Evolutionary conservation across 164 flowering plant species (phyloP), one percentile per base, ranked within the genome.

Genomic region (Cinnamomum micranthum): DNA sequence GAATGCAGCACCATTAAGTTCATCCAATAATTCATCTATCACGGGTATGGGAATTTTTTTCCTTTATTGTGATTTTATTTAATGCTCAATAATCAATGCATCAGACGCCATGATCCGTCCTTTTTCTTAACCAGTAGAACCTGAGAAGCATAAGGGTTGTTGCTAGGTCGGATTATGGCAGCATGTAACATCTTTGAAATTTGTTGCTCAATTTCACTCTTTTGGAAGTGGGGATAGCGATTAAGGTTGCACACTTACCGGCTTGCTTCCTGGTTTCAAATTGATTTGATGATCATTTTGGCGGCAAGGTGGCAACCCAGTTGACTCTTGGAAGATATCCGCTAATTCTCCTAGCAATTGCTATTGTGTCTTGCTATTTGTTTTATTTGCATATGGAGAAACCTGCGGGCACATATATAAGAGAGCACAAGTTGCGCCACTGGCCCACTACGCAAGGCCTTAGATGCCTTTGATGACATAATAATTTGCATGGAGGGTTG

Each of bases 11-110:
- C 76, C 76, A 24, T 47, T 9, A 9, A 74, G 50, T 66, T 74
- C 70, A 25, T 74, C 70, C 41, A 74, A 66, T 22, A 74, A n/a
- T 24, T 65, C 35, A 31, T 31, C 35, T 31, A 31, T 31, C 35
- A 31, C 35, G 6, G 35, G 35, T 31, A 31, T 31, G 35, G 6
- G 35, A 4, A 31, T 6, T 31, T 31, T 31, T 31, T 31, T 31
- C 6, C 35, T 31, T 31, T 31, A 73, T 35, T 14, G 75, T 72
- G 27, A 64, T 64, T 17, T 13, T 2, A 33, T 62, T 35, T 2
- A 73, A 58, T 19, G 58, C 69, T 23, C 62, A 1, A 73, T 73
- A 63, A 20, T 73, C 69, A 9, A 64, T 13, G 22, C 75, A 73
- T 10, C 64, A 31, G 35, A 31, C 6, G 35, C 35, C 35, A 31